A percentile compares a stretch with the other conserved stretches of the same genome.
phyloP scores from a whole-genome alignment of 2,329 filamentous ascomycete species.

The Fusarium brevicatenulatum region DNA sequence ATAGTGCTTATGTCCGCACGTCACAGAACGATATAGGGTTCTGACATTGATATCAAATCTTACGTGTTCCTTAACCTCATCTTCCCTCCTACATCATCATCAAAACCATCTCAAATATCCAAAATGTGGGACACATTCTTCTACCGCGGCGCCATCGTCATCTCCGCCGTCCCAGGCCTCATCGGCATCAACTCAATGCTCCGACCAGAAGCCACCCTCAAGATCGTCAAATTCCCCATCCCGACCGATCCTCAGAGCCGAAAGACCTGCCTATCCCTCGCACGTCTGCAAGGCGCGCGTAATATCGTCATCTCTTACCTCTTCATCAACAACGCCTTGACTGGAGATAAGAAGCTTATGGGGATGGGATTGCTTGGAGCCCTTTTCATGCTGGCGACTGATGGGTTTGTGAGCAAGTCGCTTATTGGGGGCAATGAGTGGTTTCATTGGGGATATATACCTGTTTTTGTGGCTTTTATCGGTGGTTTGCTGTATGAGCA shows the following conservation, averaged over 20 bases:
- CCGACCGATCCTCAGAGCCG: slow-evolving; percentile 20
- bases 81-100: neutral
- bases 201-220: slow-evolving; percentile 20
- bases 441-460: slow-evolving; percentile 35
- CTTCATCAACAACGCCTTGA: slow-evolving; percentile 23
- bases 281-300: slow-evolving; percentile 28
- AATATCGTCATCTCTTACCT: slow-evolving; percentile 37
- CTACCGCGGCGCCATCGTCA: slow-evolving; percentile 20
- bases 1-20: neutral
- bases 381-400: slow-evolving; percentile 9
- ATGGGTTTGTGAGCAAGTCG: slow-evolving; percentile 30
- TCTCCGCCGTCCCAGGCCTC: slow-evolving; percentile 23
- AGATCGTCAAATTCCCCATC: slow-evolving; percentile 19
- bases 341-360: slow-evolving; percentile 15
- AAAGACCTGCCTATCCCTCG: slow-evolving; percentile 7
- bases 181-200: slow-evolving; percentile 32
- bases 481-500: slow-evolving; percentile 10
- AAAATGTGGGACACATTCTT: slow-evolving; percentile 22
- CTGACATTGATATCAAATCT: neutral
- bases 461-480: slow-evolving; percentile 4
- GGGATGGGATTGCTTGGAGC: slow-evolving; percentile 5
- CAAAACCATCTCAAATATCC: no score
- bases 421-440: slow-evolving; percentile 33
- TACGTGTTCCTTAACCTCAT: neutral
- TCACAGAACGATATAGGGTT: neutral